Evolutionary conservation across 345 rosid species (phyloP).

Genomic region (Populus euphratica): DNA sequence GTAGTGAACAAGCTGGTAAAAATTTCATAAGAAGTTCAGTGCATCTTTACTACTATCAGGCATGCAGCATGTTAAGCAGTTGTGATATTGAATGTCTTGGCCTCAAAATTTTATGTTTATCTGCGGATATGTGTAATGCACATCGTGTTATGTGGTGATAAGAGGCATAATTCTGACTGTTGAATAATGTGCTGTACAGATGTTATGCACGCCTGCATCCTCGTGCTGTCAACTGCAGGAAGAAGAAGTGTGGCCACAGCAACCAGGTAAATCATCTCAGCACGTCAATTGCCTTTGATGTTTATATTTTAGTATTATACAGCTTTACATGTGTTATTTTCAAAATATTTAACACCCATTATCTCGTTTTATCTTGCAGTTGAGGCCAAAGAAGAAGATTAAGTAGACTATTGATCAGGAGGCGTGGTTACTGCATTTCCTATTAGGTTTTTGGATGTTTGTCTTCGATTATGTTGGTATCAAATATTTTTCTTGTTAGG

Average conservation of each 20-base stretch:
- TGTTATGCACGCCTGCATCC: slow-evolving; percentile 97
- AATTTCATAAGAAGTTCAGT: no score
- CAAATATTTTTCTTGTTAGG: not conserved
- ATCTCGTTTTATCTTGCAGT: slow-evolving; percentile 34
- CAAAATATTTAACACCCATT: not conserved
- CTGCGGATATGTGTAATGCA: no score
- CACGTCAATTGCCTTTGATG: not conserved
- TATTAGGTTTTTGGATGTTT: not conserved
- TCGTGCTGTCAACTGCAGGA: slow-evolving; percentile 96
- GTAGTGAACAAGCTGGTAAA: no score
- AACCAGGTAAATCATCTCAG: slow-evolving; percentile 62
- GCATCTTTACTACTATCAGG: no score
- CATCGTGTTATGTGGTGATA: no score
- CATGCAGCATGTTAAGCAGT: no score
- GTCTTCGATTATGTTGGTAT: not conserved
- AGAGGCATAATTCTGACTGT: not conserved
- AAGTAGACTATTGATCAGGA: slow-evolving; percentile 16
- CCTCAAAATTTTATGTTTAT: no score
- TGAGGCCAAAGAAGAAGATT: slow-evolving; percentile 90
- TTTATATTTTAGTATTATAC: not conserved
- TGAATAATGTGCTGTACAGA: slow-evolving; percentile 27
- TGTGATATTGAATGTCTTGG: no score
- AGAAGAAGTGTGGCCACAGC: slow-evolving; percentile 99
- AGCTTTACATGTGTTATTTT: not conserved
- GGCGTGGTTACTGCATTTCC: not conserved